These are phyloP conservation scores for Septoria petroselini DNA, from an alignment of 2,329 filamentous ascomycete species.

Conservation along the genomic window DNA sequence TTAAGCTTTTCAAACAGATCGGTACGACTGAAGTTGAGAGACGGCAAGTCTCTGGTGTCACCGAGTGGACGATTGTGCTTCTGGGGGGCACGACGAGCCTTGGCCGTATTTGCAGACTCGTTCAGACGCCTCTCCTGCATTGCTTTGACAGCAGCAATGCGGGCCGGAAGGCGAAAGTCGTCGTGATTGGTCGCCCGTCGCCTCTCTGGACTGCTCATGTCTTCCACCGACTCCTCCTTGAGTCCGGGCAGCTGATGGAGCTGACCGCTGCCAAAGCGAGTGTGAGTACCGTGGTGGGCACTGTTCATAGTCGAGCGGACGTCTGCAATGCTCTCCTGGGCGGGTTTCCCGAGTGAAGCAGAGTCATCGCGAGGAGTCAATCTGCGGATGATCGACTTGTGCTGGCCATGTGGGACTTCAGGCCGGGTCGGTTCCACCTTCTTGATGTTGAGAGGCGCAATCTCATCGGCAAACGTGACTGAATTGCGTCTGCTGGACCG, in stretches of 20 bases:
- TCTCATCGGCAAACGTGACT: conserved; percentile 37
- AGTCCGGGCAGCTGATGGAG: conserved; percentile 41
- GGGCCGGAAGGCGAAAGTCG: conserved; percentile 35
- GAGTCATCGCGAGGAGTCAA: conserved; percentile 30
- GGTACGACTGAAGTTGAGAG: conserved; percentile 49
- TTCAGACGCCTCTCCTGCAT: conserved; percentile 38
- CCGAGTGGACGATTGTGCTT: conserved; percentile 36
- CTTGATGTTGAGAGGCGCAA: conserved; percentile 38
- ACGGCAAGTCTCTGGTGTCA: conserved; percentile 45
- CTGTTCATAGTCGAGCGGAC: conserved; percentile 25
- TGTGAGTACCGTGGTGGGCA: conserved; percentile 22
- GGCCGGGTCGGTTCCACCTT: conserved; percentile 25
- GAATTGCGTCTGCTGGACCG: conserved; percentile 27
- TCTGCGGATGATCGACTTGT: conserved; percentile 32
- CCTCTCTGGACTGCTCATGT: conserved; percentile 41
- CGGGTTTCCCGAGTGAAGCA: conserved; percentile 21
- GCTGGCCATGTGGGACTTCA: conserved; percentile 25
- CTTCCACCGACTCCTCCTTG: conserved; percentile 50
- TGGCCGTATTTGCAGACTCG: conserved; percentile 34
- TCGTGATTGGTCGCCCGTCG: conserved; percentile 24
- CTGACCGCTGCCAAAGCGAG: conserved; percentile 35
- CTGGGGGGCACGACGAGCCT: conserved; percentile 32
- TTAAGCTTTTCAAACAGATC: conserved; percentile 48
- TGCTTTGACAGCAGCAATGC: conserved; percentile 38
- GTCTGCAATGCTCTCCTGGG: conserved; percentile 31